Conservation (phyloP, 805 yeast species). For the Priceomyces haplophilus region DNA sequence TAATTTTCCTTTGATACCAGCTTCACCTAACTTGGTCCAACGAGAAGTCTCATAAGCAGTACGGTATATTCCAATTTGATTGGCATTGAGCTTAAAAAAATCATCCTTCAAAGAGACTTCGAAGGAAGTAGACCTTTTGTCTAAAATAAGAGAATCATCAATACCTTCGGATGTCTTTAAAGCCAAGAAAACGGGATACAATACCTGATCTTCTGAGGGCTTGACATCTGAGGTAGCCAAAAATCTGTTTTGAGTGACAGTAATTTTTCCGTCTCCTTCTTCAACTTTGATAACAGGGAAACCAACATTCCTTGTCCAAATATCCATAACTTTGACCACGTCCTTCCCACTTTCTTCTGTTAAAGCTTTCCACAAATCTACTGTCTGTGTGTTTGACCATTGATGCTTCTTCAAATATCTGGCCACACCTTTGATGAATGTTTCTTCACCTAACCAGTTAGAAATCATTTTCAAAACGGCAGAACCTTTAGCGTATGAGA, state of each 20-base stretch:
- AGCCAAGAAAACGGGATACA: conserved; percentile 72
- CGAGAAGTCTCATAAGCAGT: conserved; percentile 68
- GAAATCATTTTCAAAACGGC: conserved; percentile 77
- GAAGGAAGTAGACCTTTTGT: conserved; percentile 40
- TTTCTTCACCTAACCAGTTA: conserved; percentile 74
- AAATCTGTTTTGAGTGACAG: conserved; percentile 69
- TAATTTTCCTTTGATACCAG: conserved; percentile 55
- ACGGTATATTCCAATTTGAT: conserved; percentile 73
- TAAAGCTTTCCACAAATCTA: conserved; percentile 74
- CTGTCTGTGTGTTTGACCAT: conserved; percentile 74
- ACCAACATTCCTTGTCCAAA: conserved; percentile 79
- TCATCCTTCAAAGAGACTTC: conserved; percentile 37
- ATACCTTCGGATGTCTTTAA: conserved; percentile 56
- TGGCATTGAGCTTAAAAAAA: conserved; percentile 69
- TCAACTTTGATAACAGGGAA: conserved; percentile 69
- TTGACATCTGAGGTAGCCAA: conserved; percentile 74
- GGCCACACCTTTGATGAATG: conserved; percentile 75
- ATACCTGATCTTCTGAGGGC: conserved; percentile 65
- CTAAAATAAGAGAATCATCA: conserved; percentile 57
- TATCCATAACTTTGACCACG: conserved; percentile 69
- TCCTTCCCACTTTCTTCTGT: conserved; percentile 69
- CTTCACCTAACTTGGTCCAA: conserved; percentile 64
- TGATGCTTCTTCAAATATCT: conserved; percentile 70
- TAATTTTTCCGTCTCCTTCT: conserved; percentile 50
- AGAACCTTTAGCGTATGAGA: conserved; percentile 80